Evolutionary conservation across 2,329 filamentous ascomycete species (phyloP).

Genomic region (Cladobotryum mycophilum): DNA sequence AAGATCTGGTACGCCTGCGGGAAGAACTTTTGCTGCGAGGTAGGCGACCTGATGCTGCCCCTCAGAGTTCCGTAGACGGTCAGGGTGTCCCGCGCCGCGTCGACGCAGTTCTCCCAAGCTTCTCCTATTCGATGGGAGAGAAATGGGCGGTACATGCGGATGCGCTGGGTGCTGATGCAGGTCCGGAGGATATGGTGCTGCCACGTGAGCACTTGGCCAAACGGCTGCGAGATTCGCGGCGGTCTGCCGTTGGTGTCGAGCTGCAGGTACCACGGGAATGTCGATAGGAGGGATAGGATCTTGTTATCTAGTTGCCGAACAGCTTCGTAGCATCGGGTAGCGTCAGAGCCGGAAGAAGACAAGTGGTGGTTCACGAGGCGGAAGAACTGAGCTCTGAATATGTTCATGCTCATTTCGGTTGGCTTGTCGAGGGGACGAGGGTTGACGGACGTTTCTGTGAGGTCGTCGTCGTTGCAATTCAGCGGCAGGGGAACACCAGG

Average conservation of each 20-base stretch:
- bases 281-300: slow-evolving; percentile 5
- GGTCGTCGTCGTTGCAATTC: slow-evolving; percentile 14
- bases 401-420: slow-evolving; percentile 15
- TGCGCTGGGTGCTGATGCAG: slow-evolving; percentile 16
- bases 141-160: slow-evolving; percentile 16
- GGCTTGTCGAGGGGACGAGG: slow-evolving; percentile 12
- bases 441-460: slow-evolving; percentile 4
- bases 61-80: slow-evolving; percentile 9
- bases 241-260: slow-evolving; percentile 10
- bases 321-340: slow-evolving; percentile 4
- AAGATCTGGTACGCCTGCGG: slow-evolving; percentile 13
- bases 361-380: slow-evolving; percentile 11
- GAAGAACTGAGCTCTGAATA: slow-evolving; percentile 13
- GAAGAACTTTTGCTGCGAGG: slow-evolving; percentile 11
- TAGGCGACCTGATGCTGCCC: not conserved
- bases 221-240: slow-evolving; percentile 4
- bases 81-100: slow-evolving; percentile 11
- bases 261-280: slow-evolving; percentile 13
- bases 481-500: slow-evolving; percentile 13
- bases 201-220: slow-evolving; percentile 11
- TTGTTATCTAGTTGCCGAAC: slow-evolving; percentile 8
- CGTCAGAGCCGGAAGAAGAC: not conserved
- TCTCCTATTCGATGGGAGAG: slow-evolving; percentile 5
- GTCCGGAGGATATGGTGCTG: slow-evolving; percentile 15
- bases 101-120: slow-evolving; percentile 12